Percentiles rank a stretch among this genome's conserved stretches.
These are phyloP conservation scores for Przewalskia tangutica DNA, from an alignment of 257 asterid genomes.

Conservation along the genomic window DNA sequence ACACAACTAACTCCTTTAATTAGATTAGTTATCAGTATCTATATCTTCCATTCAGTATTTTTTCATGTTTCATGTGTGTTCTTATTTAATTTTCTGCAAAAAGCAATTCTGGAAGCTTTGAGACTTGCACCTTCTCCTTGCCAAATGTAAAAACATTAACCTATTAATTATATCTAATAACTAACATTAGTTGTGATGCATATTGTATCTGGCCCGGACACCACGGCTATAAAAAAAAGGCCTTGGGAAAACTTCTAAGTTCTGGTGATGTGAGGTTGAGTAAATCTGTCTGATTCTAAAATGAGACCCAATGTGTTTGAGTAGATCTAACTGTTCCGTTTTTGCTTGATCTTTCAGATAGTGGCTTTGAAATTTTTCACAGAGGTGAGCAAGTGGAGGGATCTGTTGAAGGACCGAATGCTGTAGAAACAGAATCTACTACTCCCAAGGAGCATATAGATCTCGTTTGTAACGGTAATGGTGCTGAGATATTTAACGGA, in stretches of 20 bases:
- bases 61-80: not conserved
- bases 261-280: not conserved
- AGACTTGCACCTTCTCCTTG: not conserved
- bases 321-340: not conserved
- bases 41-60: not conserved
- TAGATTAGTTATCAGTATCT: not conserved
- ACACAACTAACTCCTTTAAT: not conserved
- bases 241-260: not conserved
- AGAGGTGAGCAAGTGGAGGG: constrained; percentile 16
- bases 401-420: constrained; percentile 18
- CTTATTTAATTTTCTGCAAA: not conserved
- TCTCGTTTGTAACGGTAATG: constrained; percentile 9
- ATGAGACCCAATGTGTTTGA: not conserved
- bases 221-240: not conserved
- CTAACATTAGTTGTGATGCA: not conserved
- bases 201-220: not conserved
- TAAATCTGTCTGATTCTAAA: not conserved
- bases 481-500: constrained; percentile 25
- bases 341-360: constrained; percentile 28
- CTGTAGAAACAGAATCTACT: constrained; percentile 22
- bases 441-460: constrained; percentile 12
- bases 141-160: not conserved
- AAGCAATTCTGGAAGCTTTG: not conserved
- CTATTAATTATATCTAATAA: not conserved
- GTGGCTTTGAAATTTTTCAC: constrained; percentile 22